These are phyloP conservation scores for Prunus yedoensis DNA, from an alignment of 331 rosid genomes.

Conservation along the genomic window DNA sequence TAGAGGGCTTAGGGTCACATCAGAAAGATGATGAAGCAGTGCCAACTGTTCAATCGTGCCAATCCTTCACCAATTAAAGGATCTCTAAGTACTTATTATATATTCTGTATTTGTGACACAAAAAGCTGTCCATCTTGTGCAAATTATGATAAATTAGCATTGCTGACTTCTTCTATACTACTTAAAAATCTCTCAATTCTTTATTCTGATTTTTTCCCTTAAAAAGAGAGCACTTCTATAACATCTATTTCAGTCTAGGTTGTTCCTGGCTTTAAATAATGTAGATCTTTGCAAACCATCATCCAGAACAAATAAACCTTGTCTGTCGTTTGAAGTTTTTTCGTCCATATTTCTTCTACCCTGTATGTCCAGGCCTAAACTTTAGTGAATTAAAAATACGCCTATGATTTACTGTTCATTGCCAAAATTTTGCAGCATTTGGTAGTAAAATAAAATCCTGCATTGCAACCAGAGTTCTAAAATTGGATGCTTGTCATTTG, in stretches of 20 bases:
- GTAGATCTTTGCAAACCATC: not conserved
- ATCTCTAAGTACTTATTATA: too few relatives aligned
- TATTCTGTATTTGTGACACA: not conserved
- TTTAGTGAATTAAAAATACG: not conserved
- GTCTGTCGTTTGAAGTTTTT: not conserved
- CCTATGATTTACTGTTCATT: not conserved
- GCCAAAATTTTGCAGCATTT: not conserved
- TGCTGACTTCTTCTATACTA: conserved; percentile 3
- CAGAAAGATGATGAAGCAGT: too few relatives aligned
- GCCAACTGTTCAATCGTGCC: too few relatives aligned
- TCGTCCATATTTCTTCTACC: not conserved
- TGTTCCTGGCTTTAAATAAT: not conserved
- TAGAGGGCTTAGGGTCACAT: too few relatives aligned
- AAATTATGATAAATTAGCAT: not conserved
- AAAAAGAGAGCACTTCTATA: not conserved
- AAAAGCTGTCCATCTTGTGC: not conserved
- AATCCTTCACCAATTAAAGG: too few relatives aligned
- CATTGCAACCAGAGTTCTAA: not conserved
- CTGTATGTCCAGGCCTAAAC: not conserved
- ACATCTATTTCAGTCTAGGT: not conserved
- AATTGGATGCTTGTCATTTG: not conserved
- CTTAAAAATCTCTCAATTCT: not conserved
- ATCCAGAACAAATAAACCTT: not conserved
- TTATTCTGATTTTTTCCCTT: not conserved
- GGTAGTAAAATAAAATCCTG: not conserved